Evolutionary conservation across 192 early-diverging fungal species (phyloP).

Genomic region (Linnemannia zychae): DNA sequence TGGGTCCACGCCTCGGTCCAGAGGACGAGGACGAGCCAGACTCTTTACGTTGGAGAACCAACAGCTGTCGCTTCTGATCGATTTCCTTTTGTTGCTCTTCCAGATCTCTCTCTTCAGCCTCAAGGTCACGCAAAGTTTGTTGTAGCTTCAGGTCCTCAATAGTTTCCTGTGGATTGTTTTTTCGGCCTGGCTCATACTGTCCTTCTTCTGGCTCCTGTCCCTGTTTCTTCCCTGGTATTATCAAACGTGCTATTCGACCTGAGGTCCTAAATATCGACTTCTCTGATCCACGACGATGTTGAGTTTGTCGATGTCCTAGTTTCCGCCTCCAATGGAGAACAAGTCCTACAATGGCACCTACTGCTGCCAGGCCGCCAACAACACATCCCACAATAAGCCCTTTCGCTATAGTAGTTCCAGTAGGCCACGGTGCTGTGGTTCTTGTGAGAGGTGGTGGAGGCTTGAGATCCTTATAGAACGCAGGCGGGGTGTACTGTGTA

Average conservation of each 20-base stretch:
- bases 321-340: not conserved
- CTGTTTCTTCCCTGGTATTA: not conserved
- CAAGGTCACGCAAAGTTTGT: slow-evolving; percentile 6
- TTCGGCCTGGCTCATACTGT: too few relatives aligned
- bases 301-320: not conserved
- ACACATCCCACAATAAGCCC: too few relatives aligned
- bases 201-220: too few relatives aligned
- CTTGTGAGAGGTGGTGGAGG: too few relatives aligned
- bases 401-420: not conserved
- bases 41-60: slow-evolving; percentile 19
- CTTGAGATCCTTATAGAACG: not conserved
- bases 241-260: too few relatives aligned
- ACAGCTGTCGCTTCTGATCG: slow-evolving; percentile 13
- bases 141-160: too few relatives aligned
- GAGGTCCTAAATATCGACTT: not conserved
- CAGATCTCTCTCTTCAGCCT: slow-evolving; percentile 16
- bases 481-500: slow-evolving; percentile 20
- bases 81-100: slow-evolving; percentile 23
- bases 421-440: too few relatives aligned
- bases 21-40: too few relatives aligned
- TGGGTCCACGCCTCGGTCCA: too few relatives aligned
- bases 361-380: slow-evolving; percentile 11
- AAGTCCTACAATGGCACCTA: not conserved
- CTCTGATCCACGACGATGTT: not conserved
- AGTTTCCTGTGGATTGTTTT: not conserved